Percentiles rank a stretch among this genome's conserved stretches.
Conservation (phyloP, 768 basidiomycete species). For the Cyclocybe aegerita region DNA sequence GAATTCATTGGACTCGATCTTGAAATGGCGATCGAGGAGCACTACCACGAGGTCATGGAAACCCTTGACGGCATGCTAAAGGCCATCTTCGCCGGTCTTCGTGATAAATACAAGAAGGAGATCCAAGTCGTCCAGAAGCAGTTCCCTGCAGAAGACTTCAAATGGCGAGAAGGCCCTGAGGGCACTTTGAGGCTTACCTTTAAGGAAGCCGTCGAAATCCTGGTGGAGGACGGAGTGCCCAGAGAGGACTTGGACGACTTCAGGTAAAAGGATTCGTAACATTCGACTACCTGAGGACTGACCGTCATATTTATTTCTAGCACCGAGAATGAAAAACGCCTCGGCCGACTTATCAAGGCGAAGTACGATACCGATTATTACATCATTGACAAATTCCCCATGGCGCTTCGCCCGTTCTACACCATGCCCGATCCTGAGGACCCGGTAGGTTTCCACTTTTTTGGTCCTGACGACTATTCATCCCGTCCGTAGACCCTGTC, state of each 20-base stretch:
- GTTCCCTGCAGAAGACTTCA: slow-evolving; percentile 95
- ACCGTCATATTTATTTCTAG: slow-evolving; percentile 37
- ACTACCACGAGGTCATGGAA: slow-evolving; percentile 97
- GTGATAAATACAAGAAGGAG: slow-evolving; percentile 75
- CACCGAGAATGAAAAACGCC: slow-evolving; percentile 93
- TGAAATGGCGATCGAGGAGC: slow-evolving; percentile 98
- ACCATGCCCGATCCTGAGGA: slow-evolving; percentile 97
- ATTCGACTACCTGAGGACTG: neutral
- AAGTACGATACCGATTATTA: slow-evolving; percentile 99
- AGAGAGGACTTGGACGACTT: slow-evolving; percentile 86
- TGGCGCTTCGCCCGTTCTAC: slow-evolving; percentile 95
- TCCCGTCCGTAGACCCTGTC: slow-evolving; percentile 65
- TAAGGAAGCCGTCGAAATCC: slow-evolving; percentile 82
- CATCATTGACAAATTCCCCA: slow-evolving; percentile 99
- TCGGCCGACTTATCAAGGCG: slow-evolving; percentile 85
- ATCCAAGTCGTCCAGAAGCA: slow-evolving; percentile 80
- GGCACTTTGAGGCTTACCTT: slow-evolving; percentile 86
- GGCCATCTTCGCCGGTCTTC: slow-evolving; percentile 82
- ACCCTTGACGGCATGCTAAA: slow-evolving; percentile 85
- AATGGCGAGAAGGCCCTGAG: slow-evolving; percentile 88
- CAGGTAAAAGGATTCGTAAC: slow-evolving; percentile 46
- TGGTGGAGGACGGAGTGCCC: slow-evolving; percentile 83
- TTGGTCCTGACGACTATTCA: slow-evolving; percentile 7
- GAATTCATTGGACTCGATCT: slow-evolving; percentile 99
- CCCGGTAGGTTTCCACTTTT: slow-evolving; percentile 52